Base-by-base conservation (phyloP, 306 rosid species). In the Cucumis hystrix region DNA sequence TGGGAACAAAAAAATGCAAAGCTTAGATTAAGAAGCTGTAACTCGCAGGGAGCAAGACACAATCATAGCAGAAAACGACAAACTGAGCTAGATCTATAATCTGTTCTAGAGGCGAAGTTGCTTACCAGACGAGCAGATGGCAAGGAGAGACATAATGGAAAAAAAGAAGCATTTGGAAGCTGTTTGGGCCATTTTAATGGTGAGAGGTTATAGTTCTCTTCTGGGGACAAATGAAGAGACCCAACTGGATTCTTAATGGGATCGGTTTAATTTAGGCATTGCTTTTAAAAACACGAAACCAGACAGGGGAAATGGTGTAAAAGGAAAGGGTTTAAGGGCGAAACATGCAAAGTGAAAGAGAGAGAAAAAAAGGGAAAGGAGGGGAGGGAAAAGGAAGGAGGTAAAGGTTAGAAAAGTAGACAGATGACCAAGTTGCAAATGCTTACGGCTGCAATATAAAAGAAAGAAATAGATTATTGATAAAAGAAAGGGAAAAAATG, bases 81-180 rank as follows among this genome's bases (percentile, higher is more conserved):
- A 69, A 69, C n/a, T 23, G 40, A 21, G 37, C 58, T 43, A 23
- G 75, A 70, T 70, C 75, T 70, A 47, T 52, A 52, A 52, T 17
- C 20, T 52, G 57, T 47, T 11, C 45, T 17, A 3, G 37, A 47
- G 21, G 7, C 7, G 75, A 18, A 67, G 76, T 47, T 20, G 75
- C 84, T 83, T 60, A 95, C 98, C 92, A 5, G 93, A 88, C 81
- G 83, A 89, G 84, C 63, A 81, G 82, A 77, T 2, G n/a, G 82
- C 25, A 83, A 88, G 77, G 72, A 89, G 82, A 82, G 87, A 91
- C 54, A 92, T 47, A 82, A 85, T 52, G 87, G 80, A 74, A 18
- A 85, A 77, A 79, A 88, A 78, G 81, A 87, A 58, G 86, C 75
- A 80, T 5, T 82, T 70, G 49, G 87, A 83, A 84, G 90, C 59